phyloP scores from a whole-genome alignment of 495 filamentous ascomycete genomes.

The Bombardia bombarda region DNA sequence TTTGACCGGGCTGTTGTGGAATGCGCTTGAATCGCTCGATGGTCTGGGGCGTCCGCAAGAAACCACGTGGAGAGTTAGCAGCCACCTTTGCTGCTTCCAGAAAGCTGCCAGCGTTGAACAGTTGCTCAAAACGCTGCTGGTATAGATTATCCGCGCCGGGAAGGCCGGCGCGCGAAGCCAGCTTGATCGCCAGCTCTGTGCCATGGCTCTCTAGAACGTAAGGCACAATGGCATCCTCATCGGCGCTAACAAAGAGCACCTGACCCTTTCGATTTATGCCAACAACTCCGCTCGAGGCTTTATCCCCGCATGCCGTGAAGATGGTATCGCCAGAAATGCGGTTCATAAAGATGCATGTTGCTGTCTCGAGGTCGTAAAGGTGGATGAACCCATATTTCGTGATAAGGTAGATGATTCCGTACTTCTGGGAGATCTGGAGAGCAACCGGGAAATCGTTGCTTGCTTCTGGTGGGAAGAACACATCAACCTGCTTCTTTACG shows the following conservation, averaged over 20 bases:
- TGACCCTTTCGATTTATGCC: constrained; percentile 96
- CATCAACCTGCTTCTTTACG: constrained; percentile 90
- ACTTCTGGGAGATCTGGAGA: constrained; percentile 92
- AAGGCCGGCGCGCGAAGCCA: constrained; percentile 87
- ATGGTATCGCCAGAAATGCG: constrained; percentile 98
- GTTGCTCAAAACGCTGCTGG: constrained; percentile 81
- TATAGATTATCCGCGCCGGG: constrained; percentile 95
- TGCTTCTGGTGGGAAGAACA: constrained; percentile 94
- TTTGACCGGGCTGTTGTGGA: constrained; percentile 62
- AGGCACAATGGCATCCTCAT: constrained; percentile 82
- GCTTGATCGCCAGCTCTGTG: constrained; percentile 82
- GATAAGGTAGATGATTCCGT: constrained; percentile 91
- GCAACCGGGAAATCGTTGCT: constrained; percentile 96
- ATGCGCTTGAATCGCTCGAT: constrained; percentile 91
- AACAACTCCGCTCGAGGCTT: constrained; percentile 79
- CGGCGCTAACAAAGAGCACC: constrained; percentile 85
- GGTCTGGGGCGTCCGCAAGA: constrained; percentile 85
- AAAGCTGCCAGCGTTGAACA: constrained; percentile 69
- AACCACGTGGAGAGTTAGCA: constrained; percentile 92
- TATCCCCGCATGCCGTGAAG: constrained; percentile 83
- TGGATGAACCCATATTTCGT: constrained; percentile 99
- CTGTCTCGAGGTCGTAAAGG: constrained; percentile 93
- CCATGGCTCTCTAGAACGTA: constrained; percentile 95
- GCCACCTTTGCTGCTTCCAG: constrained; percentile 88
- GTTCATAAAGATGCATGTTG: constrained; percentile 99